Conservation (phyloP, 2,329 filamentous ascomycete genomes). For the Paecilomyces sp. region DNA sequence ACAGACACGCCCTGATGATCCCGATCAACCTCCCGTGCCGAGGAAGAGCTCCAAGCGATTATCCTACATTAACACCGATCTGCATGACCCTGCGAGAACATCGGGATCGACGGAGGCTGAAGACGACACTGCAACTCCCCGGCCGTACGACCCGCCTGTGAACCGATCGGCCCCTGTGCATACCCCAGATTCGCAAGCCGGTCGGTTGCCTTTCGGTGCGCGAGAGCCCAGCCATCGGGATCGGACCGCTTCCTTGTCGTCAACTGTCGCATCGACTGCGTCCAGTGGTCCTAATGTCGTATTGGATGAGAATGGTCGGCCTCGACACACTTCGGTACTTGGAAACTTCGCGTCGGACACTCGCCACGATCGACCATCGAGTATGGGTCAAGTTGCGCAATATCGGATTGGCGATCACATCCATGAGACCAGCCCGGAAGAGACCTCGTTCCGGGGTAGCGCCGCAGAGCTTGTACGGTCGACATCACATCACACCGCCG, state of each 20-base stretch:
- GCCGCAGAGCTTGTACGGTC: conserved; percentile 39
- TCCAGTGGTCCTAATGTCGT: conserved; percentile 25
- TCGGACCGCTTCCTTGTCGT: conserved; percentile 29
- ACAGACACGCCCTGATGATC: conserved; percentile 29
- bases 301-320: conserved; percentile 16
- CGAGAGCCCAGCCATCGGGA: conserved; percentile 29
- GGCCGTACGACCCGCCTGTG: conserved; percentile 3
- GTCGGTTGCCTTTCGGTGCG: conserved; percentile 36
- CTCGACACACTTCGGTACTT: conserved; percentile 21
- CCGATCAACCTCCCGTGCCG: conserved; percentile 48
- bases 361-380: conserved; percentile 35
- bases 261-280: conserved; percentile 27
- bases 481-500: conserved; percentile 9
- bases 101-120: conserved; percentile 2
- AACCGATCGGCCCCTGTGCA: conserved; percentile 5
- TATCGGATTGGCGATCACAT: conserved; percentile 44
- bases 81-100: conserved; percentile 8
- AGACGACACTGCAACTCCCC: conserved; percentile 11
- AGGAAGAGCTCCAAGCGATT: conserved; percentile 64
- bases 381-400: conserved; percentile 44
- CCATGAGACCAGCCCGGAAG: conserved; percentile 32
- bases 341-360: conserved; percentile 19
- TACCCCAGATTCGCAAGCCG: conserved; percentile 15
- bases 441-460: conserved; percentile 32
- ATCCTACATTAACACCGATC: conserved; percentile 9